These are phyloP conservation scores for Amphibolis antarctica DNA, from an alignment of 106 monocot genomes.

Conservation along the genomic window DNA sequence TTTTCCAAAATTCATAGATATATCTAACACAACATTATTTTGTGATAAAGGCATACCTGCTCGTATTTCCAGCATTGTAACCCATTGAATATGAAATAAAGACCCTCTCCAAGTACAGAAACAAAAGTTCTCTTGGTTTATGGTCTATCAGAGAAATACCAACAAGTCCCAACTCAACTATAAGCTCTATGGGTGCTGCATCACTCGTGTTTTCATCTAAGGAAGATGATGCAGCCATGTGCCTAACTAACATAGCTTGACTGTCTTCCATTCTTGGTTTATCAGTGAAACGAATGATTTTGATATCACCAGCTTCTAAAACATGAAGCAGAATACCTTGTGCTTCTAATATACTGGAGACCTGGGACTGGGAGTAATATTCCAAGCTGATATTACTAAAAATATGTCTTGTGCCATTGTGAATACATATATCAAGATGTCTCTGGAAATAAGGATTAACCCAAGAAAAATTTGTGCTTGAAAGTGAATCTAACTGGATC, in stretches of 20 bases:
- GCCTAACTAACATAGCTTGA: constrained; percentile 10
- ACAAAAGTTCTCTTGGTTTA: constrained; percentile 77
- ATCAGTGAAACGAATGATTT: constrained; percentile 44
- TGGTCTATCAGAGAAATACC: constrained; percentile 88
- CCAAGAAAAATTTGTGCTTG: constrained; percentile 70
- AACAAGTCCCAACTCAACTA: constrained; percentile 69
- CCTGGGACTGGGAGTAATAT: constrained; percentile 19
- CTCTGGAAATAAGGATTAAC: constrained; percentile 64
- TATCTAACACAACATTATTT: too few relatives aligned
- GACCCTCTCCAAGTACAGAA: constrained; percentile 73
- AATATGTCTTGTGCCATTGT: constrained; percentile 16
- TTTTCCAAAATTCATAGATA: too few relatives aligned
- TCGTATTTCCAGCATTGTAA: constrained; percentile 63
- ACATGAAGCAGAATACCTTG: constrained; percentile 38
- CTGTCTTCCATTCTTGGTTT: constrained; percentile 16
- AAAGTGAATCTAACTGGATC: constrained; percentile 51
- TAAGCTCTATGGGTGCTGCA: constrained; percentile 54
- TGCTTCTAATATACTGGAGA: constrained; percentile 26
- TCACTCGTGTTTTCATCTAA: constrained; percentile 26
- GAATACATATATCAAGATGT: constrained; percentile 44
- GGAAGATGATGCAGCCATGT: constrained; percentile 9
- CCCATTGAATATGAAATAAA: constrained; percentile 78
- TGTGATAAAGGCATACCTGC: constrained; percentile 66
- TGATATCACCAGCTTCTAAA: constrained; percentile 43
- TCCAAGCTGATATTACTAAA: constrained; percentile 48